phyloP scores from a whole-genome alignment of 805 yeast species.

The Metschnikowia vanudenii region DNA sequence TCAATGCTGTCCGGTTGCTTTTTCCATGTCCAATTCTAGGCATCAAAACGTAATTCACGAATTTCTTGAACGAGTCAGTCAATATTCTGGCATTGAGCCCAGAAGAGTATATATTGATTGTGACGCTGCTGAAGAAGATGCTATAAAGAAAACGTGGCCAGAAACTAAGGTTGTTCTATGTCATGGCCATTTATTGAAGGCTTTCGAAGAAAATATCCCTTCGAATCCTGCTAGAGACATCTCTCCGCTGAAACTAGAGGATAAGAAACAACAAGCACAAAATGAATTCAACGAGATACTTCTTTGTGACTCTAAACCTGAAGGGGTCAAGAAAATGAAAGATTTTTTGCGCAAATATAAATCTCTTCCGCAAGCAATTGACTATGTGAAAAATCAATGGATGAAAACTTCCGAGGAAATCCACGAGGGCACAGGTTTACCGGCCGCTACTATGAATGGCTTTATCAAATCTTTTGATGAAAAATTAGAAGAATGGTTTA shows the following conservation, averaged over 20 bases:
- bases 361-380: background rate
- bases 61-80: background rate
- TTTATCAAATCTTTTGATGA: background rate
- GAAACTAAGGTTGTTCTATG: background rate
- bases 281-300: background rate
- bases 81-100: background rate
- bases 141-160: background rate
- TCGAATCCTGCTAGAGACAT: background rate
- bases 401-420: background rate
- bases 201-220: background rate
- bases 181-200: constrained; percentile 1
- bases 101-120: background rate
- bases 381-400: background rate
- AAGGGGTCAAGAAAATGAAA: background rate
- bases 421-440: background rate
- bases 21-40: constrained; percentile 1
- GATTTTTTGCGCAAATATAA: background rate
- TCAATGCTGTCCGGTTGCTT: constrained; percentile 4
- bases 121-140: background rate
- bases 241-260: background rate
- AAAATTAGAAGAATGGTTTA: background rate
- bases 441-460: background rate
- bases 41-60: background rate
- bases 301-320: background rate
- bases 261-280: background rate